A percentile compares a stretch with the other conserved stretches of the same genome.
These are phyloP conservation scores for Umbellularia californica DNA, from an alignment of 164 flowering plant genomes.

Conservation along the genomic window DNA sequence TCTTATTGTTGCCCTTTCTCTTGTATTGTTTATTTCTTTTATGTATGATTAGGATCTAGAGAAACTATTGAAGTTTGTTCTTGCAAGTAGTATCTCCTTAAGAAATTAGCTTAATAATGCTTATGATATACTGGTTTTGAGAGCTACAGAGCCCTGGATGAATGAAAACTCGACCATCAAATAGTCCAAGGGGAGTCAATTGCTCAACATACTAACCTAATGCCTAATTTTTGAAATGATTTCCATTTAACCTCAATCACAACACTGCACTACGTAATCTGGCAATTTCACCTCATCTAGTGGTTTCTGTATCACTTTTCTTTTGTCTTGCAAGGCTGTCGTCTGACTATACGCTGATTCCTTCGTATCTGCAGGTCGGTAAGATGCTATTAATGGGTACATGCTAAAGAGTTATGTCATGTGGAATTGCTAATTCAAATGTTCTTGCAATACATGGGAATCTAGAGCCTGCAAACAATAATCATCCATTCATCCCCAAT, in stretches of 20 bases:
- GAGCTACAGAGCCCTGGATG: neutral
- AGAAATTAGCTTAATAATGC: neutral
- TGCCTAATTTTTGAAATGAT: neutral
- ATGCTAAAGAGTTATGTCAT: neutral
- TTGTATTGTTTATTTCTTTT: neutral
- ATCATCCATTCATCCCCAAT: slow-evolving; percentile 25
- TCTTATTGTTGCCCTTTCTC: neutral
- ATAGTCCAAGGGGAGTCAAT: neutral
- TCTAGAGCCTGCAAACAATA: slow-evolving; percentile 7
- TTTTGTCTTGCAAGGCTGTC: neutral
- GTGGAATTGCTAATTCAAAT: slow-evolving; percentile 13
- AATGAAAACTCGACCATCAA: neutral
- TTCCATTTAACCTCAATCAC: neutral
- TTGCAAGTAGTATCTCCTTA: neutral
- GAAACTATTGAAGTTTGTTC: neutral
- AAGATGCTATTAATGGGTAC: neutral
- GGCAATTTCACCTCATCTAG: neutral
- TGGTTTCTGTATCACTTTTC: neutral
- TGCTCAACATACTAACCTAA: no score
- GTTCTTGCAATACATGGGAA: slow-evolving; percentile 23
- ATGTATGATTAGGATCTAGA: neutral
- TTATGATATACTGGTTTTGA: neutral
- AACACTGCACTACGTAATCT: neutral
- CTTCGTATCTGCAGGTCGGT: slow-evolving; percentile 7
- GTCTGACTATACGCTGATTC: neutral